Conservation (phyloP, 2,329 filamentous ascomycete genomes). For the Cercospora sp. region DNA sequence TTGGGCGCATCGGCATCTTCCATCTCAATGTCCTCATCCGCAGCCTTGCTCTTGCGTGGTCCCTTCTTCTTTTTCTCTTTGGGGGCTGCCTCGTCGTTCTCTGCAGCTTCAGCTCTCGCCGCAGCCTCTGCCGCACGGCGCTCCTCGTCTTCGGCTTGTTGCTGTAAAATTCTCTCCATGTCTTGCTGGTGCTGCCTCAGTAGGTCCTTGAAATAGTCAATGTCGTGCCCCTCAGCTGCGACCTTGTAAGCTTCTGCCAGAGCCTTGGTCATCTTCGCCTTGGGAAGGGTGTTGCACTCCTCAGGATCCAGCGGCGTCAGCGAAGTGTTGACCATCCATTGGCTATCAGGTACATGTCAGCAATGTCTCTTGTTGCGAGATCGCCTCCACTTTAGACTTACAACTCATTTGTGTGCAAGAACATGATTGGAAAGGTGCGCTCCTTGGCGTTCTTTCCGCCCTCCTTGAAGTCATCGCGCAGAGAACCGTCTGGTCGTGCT, state of each 20-base stretch:
- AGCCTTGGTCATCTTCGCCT: constrained; percentile 77
- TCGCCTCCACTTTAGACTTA: constrained; percentile 56
- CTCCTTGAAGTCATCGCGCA: constrained; percentile 82
- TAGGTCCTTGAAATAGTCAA: constrained; percentile 81
- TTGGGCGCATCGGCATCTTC: constrained; percentile 63
- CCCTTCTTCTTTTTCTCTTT: constrained; percentile 53
- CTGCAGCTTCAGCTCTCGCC: constrained; percentile 45
- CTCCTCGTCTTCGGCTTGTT: constrained; percentile 44
- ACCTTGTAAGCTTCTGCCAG: constrained; percentile 77
- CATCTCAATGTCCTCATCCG: constrained; percentile 54
- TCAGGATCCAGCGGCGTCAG: constrained; percentile 75
- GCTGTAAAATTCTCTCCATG: constrained; percentile 39
- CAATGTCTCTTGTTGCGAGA: not conserved
- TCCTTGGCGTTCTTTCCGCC: constrained; percentile 83
- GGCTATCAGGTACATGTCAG: constrained; percentile 54
- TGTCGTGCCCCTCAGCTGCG: constrained; percentile 72
- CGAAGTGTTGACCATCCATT: constrained; percentile 85
- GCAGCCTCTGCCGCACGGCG: constrained; percentile 41
- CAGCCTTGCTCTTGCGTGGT: constrained; percentile 37
- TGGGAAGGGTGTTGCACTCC: constrained; percentile 64
- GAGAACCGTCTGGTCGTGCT: constrained; percentile 76
- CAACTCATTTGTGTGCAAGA: constrained; percentile 94
- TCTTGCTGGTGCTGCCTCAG: constrained; percentile 61
- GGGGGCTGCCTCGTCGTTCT: constrained; percentile 48
- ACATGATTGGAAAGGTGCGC: constrained; percentile 92